Conservation (phyloP, 2,329 filamentous ascomycete genomes). For the Cordyceps cateniannulata region DNA sequence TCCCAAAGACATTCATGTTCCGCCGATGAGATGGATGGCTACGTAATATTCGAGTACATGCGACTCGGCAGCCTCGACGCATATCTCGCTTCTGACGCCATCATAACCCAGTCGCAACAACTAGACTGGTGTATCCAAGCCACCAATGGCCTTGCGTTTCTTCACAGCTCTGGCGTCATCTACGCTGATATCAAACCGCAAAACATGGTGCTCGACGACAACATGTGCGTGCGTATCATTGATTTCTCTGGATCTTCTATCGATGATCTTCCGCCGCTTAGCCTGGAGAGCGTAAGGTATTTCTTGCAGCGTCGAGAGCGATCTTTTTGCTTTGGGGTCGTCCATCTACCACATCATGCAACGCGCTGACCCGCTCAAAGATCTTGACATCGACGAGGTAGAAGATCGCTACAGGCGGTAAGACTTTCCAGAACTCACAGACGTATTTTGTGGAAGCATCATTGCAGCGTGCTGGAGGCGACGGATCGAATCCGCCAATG, state of each 20-base stretch:
- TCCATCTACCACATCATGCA: not conserved
- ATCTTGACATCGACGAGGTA: not conserved
- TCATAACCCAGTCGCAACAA: not conserved
- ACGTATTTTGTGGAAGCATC: not conserved
- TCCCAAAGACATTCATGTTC: not conserved
- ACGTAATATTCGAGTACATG: not conserved
- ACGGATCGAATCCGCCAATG: not conserved
- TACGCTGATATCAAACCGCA: not conserved
- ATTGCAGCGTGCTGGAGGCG: not conserved
- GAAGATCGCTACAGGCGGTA: not conserved
- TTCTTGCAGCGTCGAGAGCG: not conserved
- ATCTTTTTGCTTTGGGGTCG: not conserved
- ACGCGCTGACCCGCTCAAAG: not conserved
- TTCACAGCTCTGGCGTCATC: not conserved
- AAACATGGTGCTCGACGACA: not conserved
- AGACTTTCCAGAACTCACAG: not conserved
- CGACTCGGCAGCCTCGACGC: not conserved
- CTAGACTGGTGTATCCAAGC: not conserved
- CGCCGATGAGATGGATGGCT: not conserved
- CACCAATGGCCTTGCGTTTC: not conserved
- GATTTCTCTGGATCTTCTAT: not conserved
- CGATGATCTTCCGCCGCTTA: not conserved
- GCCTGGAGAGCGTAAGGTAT: not conserved
- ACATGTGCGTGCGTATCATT: not conserved
- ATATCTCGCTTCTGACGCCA: not conserved